phyloP scores from a whole-genome alignment of 495 filamentous ascomycete species.

The Daldinia caldariorum region DNA sequence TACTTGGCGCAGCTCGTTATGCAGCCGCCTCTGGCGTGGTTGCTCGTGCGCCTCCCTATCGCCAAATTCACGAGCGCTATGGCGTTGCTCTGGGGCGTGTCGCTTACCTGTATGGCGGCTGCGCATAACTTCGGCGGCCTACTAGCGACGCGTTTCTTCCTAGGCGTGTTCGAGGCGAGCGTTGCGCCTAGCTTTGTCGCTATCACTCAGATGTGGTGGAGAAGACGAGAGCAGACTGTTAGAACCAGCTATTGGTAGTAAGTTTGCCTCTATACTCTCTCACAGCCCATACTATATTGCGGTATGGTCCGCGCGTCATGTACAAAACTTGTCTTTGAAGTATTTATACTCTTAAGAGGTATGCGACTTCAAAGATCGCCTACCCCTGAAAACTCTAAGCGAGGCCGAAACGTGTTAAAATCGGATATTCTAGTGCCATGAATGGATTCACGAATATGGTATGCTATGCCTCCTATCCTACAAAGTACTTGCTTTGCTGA shows the following conservation, averaged over 20 bases:
- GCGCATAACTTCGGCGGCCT: constrained; percentile 50
- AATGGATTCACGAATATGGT: constrained; percentile 66
- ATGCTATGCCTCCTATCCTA: constrained; percentile 6
- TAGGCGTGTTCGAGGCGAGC: constrained; percentile 48
- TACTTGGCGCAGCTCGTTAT: constrained; percentile 46
- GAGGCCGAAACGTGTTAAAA: constrained; percentile 51
- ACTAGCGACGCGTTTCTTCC: constrained; percentile 44
- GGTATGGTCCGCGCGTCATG: neutral
- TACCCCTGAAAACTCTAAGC: neutral
- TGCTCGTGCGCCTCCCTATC: constrained; percentile 53
- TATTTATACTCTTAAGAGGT: neutral
- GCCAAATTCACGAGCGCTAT: constrained; percentile 45
- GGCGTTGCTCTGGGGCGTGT: constrained; percentile 44
- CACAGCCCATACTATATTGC: neutral
- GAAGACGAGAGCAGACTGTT: constrained; percentile 67
- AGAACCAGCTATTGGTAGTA: constrained; percentile 67
- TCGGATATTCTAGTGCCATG: constrained; percentile 57
- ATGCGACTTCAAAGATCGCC: neutral
- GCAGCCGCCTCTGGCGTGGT: constrained; percentile 42
- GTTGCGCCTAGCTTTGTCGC: constrained; percentile 67
- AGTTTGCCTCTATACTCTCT: constrained; percentile 7
- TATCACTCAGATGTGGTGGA: constrained; percentile 71
- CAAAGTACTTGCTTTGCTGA: neutral
- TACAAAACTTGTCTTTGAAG: neutral
- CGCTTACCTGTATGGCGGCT: constrained; percentile 43